Base-by-base conservation (phyloP, 371 early-diverging fungal species). In the Paramicrosporidium saccamoebae region DNA sequence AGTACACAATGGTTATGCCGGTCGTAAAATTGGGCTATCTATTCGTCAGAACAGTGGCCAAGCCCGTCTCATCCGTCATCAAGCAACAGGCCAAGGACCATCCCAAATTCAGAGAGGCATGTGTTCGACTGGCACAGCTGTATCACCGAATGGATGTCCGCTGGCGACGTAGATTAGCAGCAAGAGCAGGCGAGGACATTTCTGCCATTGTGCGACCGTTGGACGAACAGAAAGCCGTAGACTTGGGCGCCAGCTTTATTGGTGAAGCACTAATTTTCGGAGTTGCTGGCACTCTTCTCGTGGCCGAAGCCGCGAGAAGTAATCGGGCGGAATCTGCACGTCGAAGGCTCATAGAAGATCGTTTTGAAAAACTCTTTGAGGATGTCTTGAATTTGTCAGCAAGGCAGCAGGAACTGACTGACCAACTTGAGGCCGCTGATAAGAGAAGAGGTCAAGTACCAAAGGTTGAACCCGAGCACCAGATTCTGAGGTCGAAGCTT, bases 191-290 rank as follows among this genome's bases (percentile, higher is more conserved):
- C n/a, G n/a, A n/a, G n/a, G n/a, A n/a, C n/a, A n/a, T n/a, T n/a
- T n/a, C n/a, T n/a, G n/a, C n/a, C n/a, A n/a, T n/a, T 20, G 66
- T 81, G 30, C 59, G 69, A 19, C 77, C 77, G 5, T 44, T 73
- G 16, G 72, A 68, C 36, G 74, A 77, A 27, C 58, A 61, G 4
- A 61, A 65, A 26, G 82, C 82, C 16, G 55, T 81, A 14, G 78
- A 81, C 33, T 56, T 58, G 7, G 82, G 78, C 1, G 72, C 78
- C 14, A 65, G 64, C 32, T 77, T 81, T 30, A 30, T 81, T 6
- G 59, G 71, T 27, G 82, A 81, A 35, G 42, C 64, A 3, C 55
- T 81, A 31, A 55, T 81, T 9, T 77, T 81, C 39, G 33, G 58
- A 2, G 75, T 81, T 2, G 78, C 77, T 2, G 68, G 56, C 6